Evolutionary conservation across 805 yeast genomes (phyloP), one percentile per base, ranked within the genome.

Genomic region (Nakazawaea wyomingensis): DNA sequence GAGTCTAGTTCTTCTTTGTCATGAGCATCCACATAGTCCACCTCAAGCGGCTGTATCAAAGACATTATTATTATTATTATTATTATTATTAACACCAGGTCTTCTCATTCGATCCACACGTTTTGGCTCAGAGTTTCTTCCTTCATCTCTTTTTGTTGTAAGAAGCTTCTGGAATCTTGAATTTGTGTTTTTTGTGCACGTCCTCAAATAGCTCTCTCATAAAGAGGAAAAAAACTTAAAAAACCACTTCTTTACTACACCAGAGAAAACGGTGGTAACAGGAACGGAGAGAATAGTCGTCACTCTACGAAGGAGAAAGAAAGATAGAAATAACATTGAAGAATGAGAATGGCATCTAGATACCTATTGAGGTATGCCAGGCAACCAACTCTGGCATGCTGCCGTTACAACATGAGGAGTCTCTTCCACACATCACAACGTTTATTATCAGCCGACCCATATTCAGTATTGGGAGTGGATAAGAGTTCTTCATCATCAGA

Each of bases 391-490:
- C 16, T n/a, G n/a, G 32, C 16, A 10, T 29, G 32, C 13, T 14
- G 32, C 13, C n/a, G 16, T 6, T 11, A 13, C 57, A 57, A 57
- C 54, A 18, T 28, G 37, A 36, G 11, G 31, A 51, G 64, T 45
- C 40, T 31, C 8, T 80, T 80, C 58, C 85, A 78, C 49, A 50
- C 73, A 1, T 57, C 76, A 1, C 42, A 50, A 4, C 40, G 49
- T 7, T 30, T 48, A 2, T 54, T 55, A 11, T 51, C 65, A 17
- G 65, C 69, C 32, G 96, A 93, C 58, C 99, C 99, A 0, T 93
- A 93, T 64, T 71, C 78, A 48, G 76, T 80, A 0, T 67, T 93
- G 34, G 98, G 98, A 4, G 86, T 93, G 22, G 76, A 74, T 21
- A 76, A 75, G 48, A 60, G 59, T 41, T 93, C 99, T 0, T 72